These are phyloP conservation scores for Russula sp. DNA, from an alignment of 768 basidiomycete genomes.

Conservation along the genomic window DNA sequence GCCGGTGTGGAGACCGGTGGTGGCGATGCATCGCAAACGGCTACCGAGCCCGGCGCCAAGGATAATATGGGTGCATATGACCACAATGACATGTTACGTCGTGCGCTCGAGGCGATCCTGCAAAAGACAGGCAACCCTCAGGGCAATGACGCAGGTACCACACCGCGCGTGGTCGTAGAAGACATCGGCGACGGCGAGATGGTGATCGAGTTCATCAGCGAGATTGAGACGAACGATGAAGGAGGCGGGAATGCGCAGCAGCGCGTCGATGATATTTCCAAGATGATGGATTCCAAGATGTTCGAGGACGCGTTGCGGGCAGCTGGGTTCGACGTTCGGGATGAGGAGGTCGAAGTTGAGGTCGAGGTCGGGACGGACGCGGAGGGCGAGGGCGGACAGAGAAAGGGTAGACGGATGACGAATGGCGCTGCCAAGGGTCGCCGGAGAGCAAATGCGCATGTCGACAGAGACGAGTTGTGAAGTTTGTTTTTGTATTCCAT, in stretches of 20 bases:
- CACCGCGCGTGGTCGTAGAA: conserved; percentile 29
- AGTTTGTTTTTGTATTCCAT: neutral
- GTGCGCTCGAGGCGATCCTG: conserved; percentile 27
- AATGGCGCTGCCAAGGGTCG: conserved; percentile 22
- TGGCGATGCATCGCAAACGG: conserved; percentile 1
- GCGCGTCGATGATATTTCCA: conserved; percentile 34
- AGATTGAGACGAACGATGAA: conserved; percentile 15
- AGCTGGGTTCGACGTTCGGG: conserved; percentile 51
- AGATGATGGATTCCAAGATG: conserved; percentile 35
- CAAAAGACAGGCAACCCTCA: conserved; percentile 4
- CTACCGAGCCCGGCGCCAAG: neutral
- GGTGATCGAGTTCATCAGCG: conserved; percentile 31
- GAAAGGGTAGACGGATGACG: conserved; percentile 4
- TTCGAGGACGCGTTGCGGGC: conserved; percentile 52
- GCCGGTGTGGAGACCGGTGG: neutral
- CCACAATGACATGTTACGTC: conserved; percentile 17
- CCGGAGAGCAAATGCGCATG: conserved; percentile 4
- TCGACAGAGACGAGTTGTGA: conserved; percentile 21
- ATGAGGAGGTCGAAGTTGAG: conserved; percentile 34
- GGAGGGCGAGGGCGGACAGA: conserved; percentile 27
- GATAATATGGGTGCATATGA: neutral
- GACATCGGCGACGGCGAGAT: conserved; percentile 31
- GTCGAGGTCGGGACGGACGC: conserved; percentile 33
- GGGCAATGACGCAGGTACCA: neutral
- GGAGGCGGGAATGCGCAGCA: conserved; percentile 25